Conservation (phyloP, 768 basidiomycete species). For the Aureoboletus auriporus region DNA sequence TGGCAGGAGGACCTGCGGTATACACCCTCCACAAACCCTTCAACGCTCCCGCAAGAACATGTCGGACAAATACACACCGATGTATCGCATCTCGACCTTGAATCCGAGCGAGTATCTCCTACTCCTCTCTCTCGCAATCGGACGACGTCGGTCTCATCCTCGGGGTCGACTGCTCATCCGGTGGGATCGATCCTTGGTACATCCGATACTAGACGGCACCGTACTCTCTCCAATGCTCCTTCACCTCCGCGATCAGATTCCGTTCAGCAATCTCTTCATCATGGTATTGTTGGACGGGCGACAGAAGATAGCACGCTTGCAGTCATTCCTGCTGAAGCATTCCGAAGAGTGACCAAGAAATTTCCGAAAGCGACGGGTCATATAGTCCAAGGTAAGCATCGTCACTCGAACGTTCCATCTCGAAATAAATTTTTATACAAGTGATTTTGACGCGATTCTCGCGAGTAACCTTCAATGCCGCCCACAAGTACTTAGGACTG, state of each 20-base stretch:
- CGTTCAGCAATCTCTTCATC: slow-evolving; percentile 35
- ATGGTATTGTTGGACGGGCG: slow-evolving; percentile 87
- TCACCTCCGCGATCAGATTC: slow-evolving; percentile 27
- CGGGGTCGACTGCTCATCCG: slow-evolving; percentile 65
- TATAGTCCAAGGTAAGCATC: slow-evolving; percentile 77
- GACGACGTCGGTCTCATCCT: slow-evolving; percentile 61
- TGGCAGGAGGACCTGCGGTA: slow-evolving; percentile 69
- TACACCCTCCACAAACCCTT: slow-evolving; percentile 24
- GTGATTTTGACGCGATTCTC: slow-evolving; percentile 96
- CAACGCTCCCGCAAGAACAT: slow-evolving; percentile 25
- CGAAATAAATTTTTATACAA: slow-evolving; percentile 24
- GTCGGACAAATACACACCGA: slow-evolving; percentile 55
- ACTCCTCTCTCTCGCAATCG: slow-evolving; percentile 34
- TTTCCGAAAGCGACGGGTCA: slow-evolving; percentile 97
- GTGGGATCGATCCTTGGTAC: slow-evolving; percentile 26
- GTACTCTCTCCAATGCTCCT: slow-evolving; percentile 13
- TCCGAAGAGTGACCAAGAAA: slow-evolving; percentile 89
- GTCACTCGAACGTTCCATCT: slow-evolving; percentile 3
- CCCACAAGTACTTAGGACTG: slow-evolving; percentile 92
- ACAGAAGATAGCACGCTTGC: slow-evolving; percentile 93
- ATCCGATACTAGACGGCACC: slow-evolving; percentile 3
- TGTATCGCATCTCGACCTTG: slow-evolving; percentile 56
- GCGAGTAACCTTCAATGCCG: slow-evolving; percentile 95
- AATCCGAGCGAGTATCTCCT: slow-evolving; percentile 22
- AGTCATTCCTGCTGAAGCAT: slow-evolving; percentile 98